Percentiles rank a stretch among this genome's conserved stretches.
These are phyloP conservation scores for Heliocybe sulcata DNA, from an alignment of 1,284 basidiomycete genomes.

Conservation along the genomic window DNA sequence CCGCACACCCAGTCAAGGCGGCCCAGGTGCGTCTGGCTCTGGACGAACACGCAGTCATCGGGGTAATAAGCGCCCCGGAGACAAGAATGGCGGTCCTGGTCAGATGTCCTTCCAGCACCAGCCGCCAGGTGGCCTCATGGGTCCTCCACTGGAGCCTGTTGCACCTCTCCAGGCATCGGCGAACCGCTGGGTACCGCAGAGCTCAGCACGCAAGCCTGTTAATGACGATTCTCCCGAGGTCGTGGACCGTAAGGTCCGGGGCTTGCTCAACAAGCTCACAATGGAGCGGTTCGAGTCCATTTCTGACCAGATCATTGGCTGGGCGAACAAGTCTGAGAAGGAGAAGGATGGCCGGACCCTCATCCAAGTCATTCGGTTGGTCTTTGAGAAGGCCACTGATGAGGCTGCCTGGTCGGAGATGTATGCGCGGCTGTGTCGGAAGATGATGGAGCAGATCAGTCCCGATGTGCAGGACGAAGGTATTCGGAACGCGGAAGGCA, in stretches of 20 bases:
- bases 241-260: slow-evolving; percentile 93
- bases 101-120: background rate
- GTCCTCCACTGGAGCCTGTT: slow-evolving; percentile 47
- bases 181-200: slow-evolving; percentile 73
- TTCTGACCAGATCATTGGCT: slow-evolving; percentile 86
- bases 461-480: slow-evolving; percentile 83
- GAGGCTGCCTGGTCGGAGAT: slow-evolving; percentile 95
- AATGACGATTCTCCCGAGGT: slow-evolving; percentile 72
- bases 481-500: slow-evolving; percentile 71
- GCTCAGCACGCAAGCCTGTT: slow-evolving; percentile 25
- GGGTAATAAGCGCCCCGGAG: slow-evolving; percentile 51
- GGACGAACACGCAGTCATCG: slow-evolving; percentile 66
- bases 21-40: slow-evolving; percentile 31
- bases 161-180: slow-evolving; percentile 72
- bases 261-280: slow-evolving; percentile 92
- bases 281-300: slow-evolving; percentile 97
- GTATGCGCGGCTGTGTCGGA: slow-evolving; percentile 92
- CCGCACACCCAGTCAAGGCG: slow-evolving; percentile 74
- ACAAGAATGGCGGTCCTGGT: slow-evolving; percentile 31
- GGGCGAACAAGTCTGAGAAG: slow-evolving; percentile 90
- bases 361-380: slow-evolving; percentile 91
- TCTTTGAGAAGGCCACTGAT: slow-evolving; percentile 96
- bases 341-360: slow-evolving; percentile 93
- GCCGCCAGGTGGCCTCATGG: background rate
- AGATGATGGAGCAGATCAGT: slow-evolving; percentile 89